Evolutionary conservation across 2,329 filamentous ascomycete genomes (phyloP).

Genomic region (Penicillium sp.): DNA sequence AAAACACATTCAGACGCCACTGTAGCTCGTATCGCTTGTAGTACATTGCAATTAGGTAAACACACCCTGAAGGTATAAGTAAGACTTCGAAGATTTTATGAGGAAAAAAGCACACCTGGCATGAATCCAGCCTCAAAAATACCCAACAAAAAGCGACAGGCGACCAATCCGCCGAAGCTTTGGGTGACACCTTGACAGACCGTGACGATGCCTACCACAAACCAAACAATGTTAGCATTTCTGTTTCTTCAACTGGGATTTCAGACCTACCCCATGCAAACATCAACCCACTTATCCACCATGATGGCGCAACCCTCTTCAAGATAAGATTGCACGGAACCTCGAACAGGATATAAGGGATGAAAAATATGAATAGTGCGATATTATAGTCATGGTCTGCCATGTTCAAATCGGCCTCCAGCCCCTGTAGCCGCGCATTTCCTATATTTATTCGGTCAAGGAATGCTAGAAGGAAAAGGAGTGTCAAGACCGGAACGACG

Average conservation of each 20-base stretch:
- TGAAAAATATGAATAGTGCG: constrained; percentile 50
- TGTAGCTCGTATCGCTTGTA: constrained; percentile 46
- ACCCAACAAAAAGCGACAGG: constrained; percentile 41
- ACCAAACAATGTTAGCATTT: neutral
- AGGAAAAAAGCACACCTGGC: constrained; percentile 30
- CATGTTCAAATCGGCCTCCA: constrained; percentile 51
- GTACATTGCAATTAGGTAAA: constrained; percentile 44
- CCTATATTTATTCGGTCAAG: constrained; percentile 55
- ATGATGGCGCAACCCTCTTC: constrained; percentile 47
- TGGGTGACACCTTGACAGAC: constrained; percentile 48
- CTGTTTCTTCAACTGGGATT: neutral
- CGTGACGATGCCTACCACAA: constrained; percentile 42
- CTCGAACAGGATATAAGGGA: constrained; percentile 52
- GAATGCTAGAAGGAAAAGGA: constrained; percentile 52
- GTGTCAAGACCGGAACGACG: constrained; percentile 53
- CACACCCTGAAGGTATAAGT: constrained; percentile 27
- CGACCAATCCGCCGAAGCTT: constrained; percentile 45
- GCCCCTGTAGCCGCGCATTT: constrained; percentile 51
- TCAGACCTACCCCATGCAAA: constrained; percentile 42
- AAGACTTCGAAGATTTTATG: neutral
- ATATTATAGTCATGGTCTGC: constrained; percentile 48
- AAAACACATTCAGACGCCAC: constrained; percentile 42
- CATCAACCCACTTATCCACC: constrained; percentile 49
- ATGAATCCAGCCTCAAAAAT: constrained; percentile 45
- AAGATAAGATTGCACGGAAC: constrained; percentile 54